Evolutionary conservation across 2,329 filamentous ascomycete genomes (phyloP).

Genomic region (Cladosporium sp.): DNA sequence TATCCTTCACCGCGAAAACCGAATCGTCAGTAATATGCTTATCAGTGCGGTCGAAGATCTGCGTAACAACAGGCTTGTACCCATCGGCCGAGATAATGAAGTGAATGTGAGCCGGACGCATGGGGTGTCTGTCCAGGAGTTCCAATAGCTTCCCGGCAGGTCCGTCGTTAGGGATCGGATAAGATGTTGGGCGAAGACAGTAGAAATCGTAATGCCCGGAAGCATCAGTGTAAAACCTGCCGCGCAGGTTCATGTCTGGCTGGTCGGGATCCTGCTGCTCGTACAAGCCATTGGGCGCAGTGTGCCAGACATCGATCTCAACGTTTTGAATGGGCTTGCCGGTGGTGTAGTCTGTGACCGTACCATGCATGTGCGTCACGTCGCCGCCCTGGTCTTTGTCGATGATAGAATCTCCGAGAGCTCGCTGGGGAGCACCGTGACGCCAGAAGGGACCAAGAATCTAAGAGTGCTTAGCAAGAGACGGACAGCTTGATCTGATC

Average conservation of each 20-base stretch:
- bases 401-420: conserved; percentile 71
- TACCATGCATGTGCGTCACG: conserved; percentile 66
- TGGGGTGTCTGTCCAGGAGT: conserved; percentile 62
- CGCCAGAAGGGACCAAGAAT: conserved; percentile 88
- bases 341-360: conserved; percentile 59
- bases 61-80: conserved; percentile 71
- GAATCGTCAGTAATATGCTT: conserved; percentile 64
- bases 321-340: conserved; percentile 66
- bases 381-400: conserved; percentile 53
- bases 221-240: conserved; percentile 68
- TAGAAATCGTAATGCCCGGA: conserved; percentile 62
- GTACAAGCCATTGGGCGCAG: conserved; percentile 67
- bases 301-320: conserved; percentile 77
- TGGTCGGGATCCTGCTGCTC: conserved; percentile 75
- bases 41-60: conserved; percentile 72
- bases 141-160: conserved; percentile 61
- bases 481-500: not conserved
- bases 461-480: not conserved
- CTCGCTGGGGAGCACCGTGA: conserved; percentile 66
- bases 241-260: conserved; percentile 72
- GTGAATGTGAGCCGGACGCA: conserved; percentile 65
- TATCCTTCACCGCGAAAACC: conserved; percentile 63
- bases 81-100: conserved; percentile 55
- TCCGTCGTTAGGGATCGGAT: conserved; percentile 55
- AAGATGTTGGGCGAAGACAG: conserved; percentile 48